Evolutionary conservation across 345 rosid genomes (phyloP).

Genomic region (Eutrema yunnanense): DNA sequence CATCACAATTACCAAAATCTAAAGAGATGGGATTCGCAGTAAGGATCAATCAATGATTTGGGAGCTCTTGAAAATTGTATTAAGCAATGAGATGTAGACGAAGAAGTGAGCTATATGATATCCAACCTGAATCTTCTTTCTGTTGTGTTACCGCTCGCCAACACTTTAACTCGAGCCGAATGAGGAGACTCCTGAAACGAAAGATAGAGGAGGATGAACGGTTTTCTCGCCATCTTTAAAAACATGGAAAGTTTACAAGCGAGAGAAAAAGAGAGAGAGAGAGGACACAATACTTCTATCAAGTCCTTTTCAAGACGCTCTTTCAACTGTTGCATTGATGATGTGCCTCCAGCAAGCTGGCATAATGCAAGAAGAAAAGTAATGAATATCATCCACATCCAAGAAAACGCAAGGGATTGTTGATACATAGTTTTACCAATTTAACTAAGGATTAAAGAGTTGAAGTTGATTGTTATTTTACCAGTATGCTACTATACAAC

Average conservation of each 20-base stretch:
- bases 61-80: not conserved
- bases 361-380: constrained; percentile 7
- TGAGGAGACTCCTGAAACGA: constrained; percentile 90
- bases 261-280: not conserved
- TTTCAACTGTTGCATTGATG: constrained; percentile 98
- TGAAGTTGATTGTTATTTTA: constrained; percentile 28
- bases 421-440: not conserved
- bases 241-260: not conserved
- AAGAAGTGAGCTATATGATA: not conserved
- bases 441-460: not conserved
- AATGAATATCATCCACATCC: not conserved
- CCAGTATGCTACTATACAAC: constrained; percentile 88
- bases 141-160: constrained; percentile 86
- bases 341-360: constrained; percentile 98
- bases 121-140: constrained; percentile 90
- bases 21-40: not conserved
- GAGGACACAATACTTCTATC: constrained; percentile 56
- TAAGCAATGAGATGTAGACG: not conserved
- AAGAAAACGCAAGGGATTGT: not conserved
- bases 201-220: not conserved
- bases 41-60: not conserved
- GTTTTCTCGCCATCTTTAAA: not conserved
- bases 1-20: not conserved
- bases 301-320: constrained; percentile 98
- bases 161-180: constrained; percentile 93